phyloP scores from a whole-genome alignment of 2,329 filamentous ascomycete species.

The Diaporthe batatas region DNA sequence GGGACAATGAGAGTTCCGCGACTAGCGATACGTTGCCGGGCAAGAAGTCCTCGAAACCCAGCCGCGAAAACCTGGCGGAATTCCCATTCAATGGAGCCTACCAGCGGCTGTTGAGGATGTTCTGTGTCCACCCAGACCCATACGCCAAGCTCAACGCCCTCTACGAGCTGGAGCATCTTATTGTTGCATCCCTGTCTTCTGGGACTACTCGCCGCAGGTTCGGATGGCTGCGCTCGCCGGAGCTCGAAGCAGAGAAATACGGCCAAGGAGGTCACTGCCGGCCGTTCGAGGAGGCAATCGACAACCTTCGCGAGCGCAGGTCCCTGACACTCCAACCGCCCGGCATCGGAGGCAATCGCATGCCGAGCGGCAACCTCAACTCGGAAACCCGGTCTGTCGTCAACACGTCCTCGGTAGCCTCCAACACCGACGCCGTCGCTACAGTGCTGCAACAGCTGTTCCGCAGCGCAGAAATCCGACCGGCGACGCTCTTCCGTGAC shows the following conservation, averaged over 20 bases:
- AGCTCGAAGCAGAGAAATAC: constrained; percentile 41
- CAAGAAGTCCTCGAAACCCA: constrained; percentile 46
- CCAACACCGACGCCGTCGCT: constrained; percentile 75
- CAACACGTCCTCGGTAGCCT: constrained; percentile 55
- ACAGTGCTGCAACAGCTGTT: constrained; percentile 77
- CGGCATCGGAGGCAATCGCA: constrained; percentile 44
- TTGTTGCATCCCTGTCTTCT: constrained; percentile 79
- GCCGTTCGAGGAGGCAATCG: constrained; percentile 75
- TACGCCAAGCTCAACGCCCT: constrained; percentile 87
- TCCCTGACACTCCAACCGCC: constrained; percentile 66
- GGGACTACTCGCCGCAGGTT: constrained; percentile 58
- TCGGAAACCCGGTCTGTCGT: constrained; percentile 63
- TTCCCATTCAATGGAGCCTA: constrained; percentile 89
- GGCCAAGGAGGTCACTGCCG: constrained; percentile 53
- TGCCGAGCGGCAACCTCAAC: constrained; percentile 47
- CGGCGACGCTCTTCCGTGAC: constrained; percentile 84
- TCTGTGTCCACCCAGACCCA: constrained; percentile 90
- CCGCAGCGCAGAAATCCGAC: constrained; percentile 76
- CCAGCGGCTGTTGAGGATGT: constrained; percentile 82
- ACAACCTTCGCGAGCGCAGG: constrained; percentile 77
- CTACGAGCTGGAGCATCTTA: constrained; percentile 85
- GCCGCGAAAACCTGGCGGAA: constrained; percentile 58
- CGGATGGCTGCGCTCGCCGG: constrained; percentile 53
- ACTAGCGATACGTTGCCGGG: constrained; percentile 56
- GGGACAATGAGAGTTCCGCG: constrained; percentile 56